Percentiles rank a stretch among this genome's conserved stretches.
Evolutionary conservation across 2,329 filamentous ascomycete species (phyloP).

Genomic region (Talaromyces islandicus): DNA sequence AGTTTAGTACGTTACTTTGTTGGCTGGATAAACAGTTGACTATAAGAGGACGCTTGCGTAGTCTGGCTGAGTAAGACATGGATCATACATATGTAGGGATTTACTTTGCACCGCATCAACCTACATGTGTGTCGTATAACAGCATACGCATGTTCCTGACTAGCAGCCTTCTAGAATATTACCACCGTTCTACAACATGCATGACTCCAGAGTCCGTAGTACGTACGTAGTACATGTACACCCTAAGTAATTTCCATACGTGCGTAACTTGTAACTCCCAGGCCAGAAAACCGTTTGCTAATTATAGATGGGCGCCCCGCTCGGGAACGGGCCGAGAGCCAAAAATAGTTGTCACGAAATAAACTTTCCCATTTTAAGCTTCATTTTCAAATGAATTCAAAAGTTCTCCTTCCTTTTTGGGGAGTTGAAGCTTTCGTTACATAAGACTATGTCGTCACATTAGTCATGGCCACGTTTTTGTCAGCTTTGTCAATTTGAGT

Average conservation of each 20-base stretch:
- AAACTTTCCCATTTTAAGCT: not conserved
- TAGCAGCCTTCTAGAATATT: not conserved
- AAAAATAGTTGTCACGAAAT: not conserved
- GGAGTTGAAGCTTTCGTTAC: not conserved
- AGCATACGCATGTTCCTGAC: not conserved
- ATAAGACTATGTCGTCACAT: not conserved
- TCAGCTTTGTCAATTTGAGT: not conserved
- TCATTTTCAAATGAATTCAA: not conserved
- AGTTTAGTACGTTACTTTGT: not conserved
- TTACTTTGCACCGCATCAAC: not conserved
- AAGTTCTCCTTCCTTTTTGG: not conserved
- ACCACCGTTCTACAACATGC: not conserved
- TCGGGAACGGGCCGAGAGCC: not conserved
- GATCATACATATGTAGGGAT: no score
- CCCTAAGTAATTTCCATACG: no score
- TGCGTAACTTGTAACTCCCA: not conserved
- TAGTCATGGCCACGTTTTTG: not conserved
- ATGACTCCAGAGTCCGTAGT: not conserved
- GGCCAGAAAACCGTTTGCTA: not conserved
- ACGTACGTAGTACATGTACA: not conserved
- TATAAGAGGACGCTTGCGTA: no score
- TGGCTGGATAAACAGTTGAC: not conserved
- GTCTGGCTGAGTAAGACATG: not conserved
- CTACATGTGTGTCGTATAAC: no score
- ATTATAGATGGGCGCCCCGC: not conserved